A percentile compares a stretch with the other conserved stretches of the same genome.
Conservation (phyloP, 148 eudicot genomes). For the Dysphania ambrosioides region DNA sequence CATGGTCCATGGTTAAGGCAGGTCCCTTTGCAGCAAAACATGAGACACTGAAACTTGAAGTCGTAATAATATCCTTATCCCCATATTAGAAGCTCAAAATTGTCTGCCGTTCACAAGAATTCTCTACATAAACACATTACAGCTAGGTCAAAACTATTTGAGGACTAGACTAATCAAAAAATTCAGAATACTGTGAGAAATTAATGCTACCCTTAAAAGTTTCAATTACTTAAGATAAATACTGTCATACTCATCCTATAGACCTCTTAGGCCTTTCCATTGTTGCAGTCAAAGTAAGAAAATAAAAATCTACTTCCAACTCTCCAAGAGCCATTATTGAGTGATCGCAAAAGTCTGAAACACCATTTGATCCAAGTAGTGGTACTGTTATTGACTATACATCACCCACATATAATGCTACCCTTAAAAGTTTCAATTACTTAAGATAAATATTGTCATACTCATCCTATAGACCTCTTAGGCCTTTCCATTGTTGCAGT, state of each 20-base stretch:
- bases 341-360: background rate
- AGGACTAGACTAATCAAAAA: background rate
- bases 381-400: background rate
- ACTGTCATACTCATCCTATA: background rate
- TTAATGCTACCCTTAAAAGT: too few species aligned
- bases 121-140: background rate
- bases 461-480: background rate
- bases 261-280: background rate
- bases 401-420: background rate
- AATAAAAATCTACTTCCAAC: background rate
- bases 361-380: background rate
- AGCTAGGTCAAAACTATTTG: background rate
- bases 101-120: background rate
- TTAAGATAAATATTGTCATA: background rate
- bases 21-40: background rate
- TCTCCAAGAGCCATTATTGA: background rate
- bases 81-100: background rate
- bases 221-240: background rate
- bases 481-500: background rate
- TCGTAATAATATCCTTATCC: too few species aligned
- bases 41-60: background rate
- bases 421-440: background rate
- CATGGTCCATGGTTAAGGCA: background rate
- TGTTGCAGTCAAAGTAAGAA: background rate
- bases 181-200: too few species aligned